These are phyloP conservation scores for Trametes cubensis DNA, from an alignment of 768 basidiomycete genomes.

Conservation along the genomic window DNA sequence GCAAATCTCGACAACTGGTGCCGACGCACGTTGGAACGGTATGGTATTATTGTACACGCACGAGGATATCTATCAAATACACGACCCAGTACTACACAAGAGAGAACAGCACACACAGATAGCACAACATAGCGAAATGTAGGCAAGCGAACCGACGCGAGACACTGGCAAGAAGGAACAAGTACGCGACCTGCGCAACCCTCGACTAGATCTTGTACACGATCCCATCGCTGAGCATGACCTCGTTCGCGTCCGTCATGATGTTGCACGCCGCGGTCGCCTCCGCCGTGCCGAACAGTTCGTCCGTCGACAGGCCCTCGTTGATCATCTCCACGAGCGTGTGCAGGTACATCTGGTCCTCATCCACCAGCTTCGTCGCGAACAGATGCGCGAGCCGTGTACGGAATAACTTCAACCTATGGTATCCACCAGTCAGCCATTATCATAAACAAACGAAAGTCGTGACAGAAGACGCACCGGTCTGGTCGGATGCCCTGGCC, in stretches of 20 bases:
- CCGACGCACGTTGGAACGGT: too few species aligned
- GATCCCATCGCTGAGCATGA: slow-evolving; percentile 87
- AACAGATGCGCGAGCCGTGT: slow-evolving; percentile 73
- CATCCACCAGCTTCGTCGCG: slow-evolving; percentile 66
- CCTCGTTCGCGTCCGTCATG: slow-evolving; percentile 80
- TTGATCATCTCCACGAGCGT: slow-evolving; percentile 78
- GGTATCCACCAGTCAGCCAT: neutral
- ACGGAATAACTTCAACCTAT: slow-evolving; percentile 81
- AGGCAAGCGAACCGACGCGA: neutral
- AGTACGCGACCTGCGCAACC: neutral
- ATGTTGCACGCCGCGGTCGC: slow-evolving; percentile 69
- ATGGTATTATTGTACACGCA: neutral
- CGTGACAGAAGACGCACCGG: slow-evolving; percentile 48
- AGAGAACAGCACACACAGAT: neutral
- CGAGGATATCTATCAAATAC: slow-evolving; percentile 2
- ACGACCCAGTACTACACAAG: slow-evolving; percentile 9
- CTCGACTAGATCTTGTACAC: slow-evolving; percentile 76
- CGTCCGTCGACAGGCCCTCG: slow-evolving; percentile 64
- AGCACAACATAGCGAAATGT: slow-evolving; percentile 3
- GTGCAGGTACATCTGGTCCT: slow-evolving; percentile 73
- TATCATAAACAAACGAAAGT: neutral
- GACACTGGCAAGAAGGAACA: neutral
- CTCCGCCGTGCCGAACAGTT: slow-evolving; percentile 80
- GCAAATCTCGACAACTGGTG: too few species aligned
- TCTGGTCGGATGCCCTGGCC: slow-evolving; percentile 54